Conservation (phyloP, 495 filamentous ascomycete genomes). For the Aspergillus conjunctus region DNA sequence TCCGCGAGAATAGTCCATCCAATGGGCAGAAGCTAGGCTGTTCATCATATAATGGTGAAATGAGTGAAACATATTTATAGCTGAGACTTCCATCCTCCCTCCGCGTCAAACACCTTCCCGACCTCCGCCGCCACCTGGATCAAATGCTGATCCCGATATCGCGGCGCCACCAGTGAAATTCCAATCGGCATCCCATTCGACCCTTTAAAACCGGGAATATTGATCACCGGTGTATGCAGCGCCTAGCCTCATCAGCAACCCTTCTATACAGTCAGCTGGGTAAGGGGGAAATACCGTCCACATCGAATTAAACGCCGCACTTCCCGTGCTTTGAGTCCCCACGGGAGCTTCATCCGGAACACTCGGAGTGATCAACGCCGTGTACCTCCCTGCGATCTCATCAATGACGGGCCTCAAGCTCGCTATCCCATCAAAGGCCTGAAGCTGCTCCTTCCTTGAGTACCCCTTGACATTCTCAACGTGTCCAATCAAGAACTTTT, state of each 20-base stretch:
- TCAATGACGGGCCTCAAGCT: slow-evolving; percentile 16
- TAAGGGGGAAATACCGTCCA: slow-evolving; percentile 21
- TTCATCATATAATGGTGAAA: too few relatives aligned
- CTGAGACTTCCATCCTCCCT: slow-evolving; percentile 18
- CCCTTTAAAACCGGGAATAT: slow-evolving; percentile 18
- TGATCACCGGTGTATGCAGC: slow-evolving; percentile 20
- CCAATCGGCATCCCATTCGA: slow-evolving; percentile 17
- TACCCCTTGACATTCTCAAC: slow-evolving; percentile 15
- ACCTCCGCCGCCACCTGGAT: slow-evolving; percentile 11
- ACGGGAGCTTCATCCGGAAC: slow-evolving; percentile 19
- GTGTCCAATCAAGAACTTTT: background rate
- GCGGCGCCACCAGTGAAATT: slow-evolving; percentile 13
- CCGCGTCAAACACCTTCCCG: slow-evolving; percentile 9
- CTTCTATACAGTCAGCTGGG: background rate
- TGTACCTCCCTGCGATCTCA: slow-evolving; percentile 9
- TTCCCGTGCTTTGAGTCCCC: slow-evolving; percentile 15
- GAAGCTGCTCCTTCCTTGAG: slow-evolving; percentile 5
- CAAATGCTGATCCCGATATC: slow-evolving; percentile 15
- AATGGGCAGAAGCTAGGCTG: too few relatives aligned
- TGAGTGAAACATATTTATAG: slow-evolving; percentile 14
- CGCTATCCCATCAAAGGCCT: slow-evolving; percentile 18
- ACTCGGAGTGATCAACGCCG: slow-evolving; percentile 20
- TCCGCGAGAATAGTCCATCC: too few relatives aligned
- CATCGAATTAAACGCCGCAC: slow-evolving; percentile 21
- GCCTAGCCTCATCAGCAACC: slow-evolving; percentile 3